These are phyloP conservation scores for Aspergillus bertholletiae DNA, from an alignment of 495 filamentous ascomycete species.

Conservation along the genomic window DNA sequence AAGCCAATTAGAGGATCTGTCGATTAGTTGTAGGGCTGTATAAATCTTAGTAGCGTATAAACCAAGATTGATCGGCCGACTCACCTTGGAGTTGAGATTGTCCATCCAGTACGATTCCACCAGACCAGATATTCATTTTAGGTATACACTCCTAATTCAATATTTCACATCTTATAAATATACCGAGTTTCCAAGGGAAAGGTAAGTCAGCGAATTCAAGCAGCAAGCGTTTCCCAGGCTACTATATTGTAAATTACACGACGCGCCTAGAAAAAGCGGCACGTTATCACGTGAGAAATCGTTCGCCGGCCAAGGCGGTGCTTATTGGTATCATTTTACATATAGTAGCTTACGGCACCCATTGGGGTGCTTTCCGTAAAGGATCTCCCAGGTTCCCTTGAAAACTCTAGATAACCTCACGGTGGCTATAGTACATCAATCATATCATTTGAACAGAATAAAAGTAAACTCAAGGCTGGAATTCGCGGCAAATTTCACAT, in stretches of 20 bases:
- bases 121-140: conserved; percentile 42
- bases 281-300: conserved; percentile 11
- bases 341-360: neutral
- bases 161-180: conserved; percentile 10
- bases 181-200: neutral
- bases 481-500: conserved; percentile 4
- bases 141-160: neutral
- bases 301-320: neutral
- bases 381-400: neutral
- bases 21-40: conserved; percentile 37
- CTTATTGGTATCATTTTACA: neutral
- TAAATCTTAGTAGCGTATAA: neutral
- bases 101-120: conserved; percentile 26
- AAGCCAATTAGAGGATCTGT: conserved; percentile 36
- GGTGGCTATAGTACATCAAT: conserved; percentile 21
- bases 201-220: neutral
- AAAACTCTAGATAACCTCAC: conserved; percentile 14
- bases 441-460: conserved; percentile 8
- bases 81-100: conserved; percentile 37
- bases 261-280: conserved; percentile 7
- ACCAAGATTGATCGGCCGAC: neutral
- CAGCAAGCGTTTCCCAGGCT: neutral
- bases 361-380: neutral
- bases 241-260: neutral
- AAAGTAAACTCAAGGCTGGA: conserved; percentile 6